Evolutionary conservation across 1,284 basidiomycete species (phyloP), one percentile per base, ranked within the genome.

Genomic region (Coriolopsis trogii): DNA sequence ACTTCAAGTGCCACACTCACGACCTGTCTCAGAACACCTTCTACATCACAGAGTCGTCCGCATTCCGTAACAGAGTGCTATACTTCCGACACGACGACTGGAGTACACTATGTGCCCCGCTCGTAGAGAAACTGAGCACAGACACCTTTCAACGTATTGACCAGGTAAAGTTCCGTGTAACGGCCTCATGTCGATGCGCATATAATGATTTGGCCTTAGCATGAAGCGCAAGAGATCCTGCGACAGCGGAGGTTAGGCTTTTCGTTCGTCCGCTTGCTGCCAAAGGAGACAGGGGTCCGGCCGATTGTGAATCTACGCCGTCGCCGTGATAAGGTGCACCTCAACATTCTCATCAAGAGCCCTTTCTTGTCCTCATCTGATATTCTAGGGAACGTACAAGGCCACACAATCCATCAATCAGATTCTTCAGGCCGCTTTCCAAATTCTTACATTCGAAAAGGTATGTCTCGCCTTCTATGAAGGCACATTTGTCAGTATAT

Each of bases 71-170:
- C 59, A 83, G 85, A 44, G 81, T 95, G 0, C 73, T 98, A 0
- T 99, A 96, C 68, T 99, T 97, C 66, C 82, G 93, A 7, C 94
- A 98, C 51, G 93, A 95, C 51, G 94, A 96, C 60, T 99, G 97
- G 97, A 75, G 80, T n/a, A 74, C 71, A 2, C 77, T 98, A 4
- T 95, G 92, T 48, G 73, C 77, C 2, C 97, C 97, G 0, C 77
- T 98, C 20, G 76, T 97, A 15, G 80, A 85, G 48, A 78, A 83
- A 24, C 77, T 98, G 30, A 84, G 80, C 10, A 67, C 73, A 15
- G 77, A 75, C n/a, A 91, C 83, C 3, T 91, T 90, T 62, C 70
- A 79, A 55, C 80, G 79, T 61, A 76, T 88, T 31, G 70, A 81
- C 9, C 75, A 81, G 69, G 85, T 86, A 60, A 26, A 64, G 56